Percentiles rank a stretch among this genome's conserved stretches.
These are phyloP conservation scores for Apiotrichum domesticum DNA, from an alignment of 1,284 basidiomycete species.

Conservation along the genomic window DNA sequence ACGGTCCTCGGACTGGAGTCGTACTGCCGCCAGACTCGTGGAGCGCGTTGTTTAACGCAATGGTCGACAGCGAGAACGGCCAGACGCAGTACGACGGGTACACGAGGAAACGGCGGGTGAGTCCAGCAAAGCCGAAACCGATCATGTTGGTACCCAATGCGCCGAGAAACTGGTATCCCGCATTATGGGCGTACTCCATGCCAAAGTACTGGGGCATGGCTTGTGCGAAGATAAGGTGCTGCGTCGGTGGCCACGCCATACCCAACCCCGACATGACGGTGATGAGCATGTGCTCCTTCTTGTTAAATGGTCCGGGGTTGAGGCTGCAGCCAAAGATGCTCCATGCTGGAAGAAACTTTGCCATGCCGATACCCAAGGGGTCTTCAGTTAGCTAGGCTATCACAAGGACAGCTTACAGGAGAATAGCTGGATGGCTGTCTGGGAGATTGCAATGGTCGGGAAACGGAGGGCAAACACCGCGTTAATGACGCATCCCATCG, in stretches of 20 bases:
- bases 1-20: constrained; percentile 29
- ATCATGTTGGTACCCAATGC: constrained; percentile 59
- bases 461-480: constrained; percentile 48
- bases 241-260: constrained; percentile 48
- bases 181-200: constrained; percentile 37
- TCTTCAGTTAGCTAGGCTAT: neutral
- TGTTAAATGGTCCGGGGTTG: constrained; percentile 52
- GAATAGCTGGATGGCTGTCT: constrained; percentile 36
- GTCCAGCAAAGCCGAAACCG: constrained; percentile 44
- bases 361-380: constrained; percentile 26
- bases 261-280: constrained; percentile 31
- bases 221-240: constrained; percentile 56
- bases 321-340: constrained; percentile 22
- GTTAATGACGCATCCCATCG: constrained; percentile 65
- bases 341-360: constrained; percentile 24
- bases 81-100: constrained; percentile 54
- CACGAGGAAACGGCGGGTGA: constrained; percentile 30
- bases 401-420: constrained; percentile 12
- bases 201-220: constrained; percentile 22
- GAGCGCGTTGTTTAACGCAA: constrained; percentile 36
- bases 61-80: constrained; percentile 25
- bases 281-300: constrained; percentile 40
- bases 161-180: constrained; percentile 35
- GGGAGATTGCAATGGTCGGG: constrained; percentile 27
- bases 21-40: constrained; percentile 5